Percentiles rank a stretch among this genome's conserved stretches.
Evolutionary conservation across 2,329 filamentous ascomycete genomes (phyloP).

Genomic region (Chaetomium olivaceum): DNA sequence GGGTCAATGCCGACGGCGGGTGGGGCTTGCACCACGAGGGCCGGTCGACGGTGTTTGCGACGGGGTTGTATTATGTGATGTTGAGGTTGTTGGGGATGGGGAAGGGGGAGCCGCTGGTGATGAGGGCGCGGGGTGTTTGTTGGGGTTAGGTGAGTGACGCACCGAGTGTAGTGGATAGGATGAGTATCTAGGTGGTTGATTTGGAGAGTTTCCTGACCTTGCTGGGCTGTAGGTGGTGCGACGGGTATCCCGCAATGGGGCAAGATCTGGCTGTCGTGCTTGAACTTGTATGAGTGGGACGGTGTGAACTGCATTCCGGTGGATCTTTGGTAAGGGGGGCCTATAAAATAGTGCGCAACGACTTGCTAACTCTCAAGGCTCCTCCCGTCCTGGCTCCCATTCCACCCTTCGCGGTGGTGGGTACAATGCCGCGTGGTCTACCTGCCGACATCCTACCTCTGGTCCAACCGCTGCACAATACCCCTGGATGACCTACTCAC

Average conservation of each 20-base stretch:
- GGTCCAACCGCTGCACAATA: not conserved
- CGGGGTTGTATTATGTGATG: slow-evolving; percentile 1
- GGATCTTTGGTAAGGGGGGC: not conserved
- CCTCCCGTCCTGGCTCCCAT: not conserved
- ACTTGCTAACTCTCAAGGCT: not conserved
- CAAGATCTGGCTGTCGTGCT: not conserved
- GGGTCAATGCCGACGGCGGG: not conserved
- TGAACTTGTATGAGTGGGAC: not conserved
- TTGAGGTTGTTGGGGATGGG: not conserved
- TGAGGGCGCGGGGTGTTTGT: not conserved
- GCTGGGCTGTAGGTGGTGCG: too few species aligned
- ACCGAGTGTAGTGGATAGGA: too few species aligned
- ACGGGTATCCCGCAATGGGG: not conserved
- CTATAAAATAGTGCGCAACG: not conserved
- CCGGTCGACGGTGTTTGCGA: slow-evolving; percentile 1
- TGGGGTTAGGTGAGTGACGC: too few species aligned
- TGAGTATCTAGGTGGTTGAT: too few species aligned
- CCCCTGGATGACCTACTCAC: not conserved
- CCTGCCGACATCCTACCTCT: not conserved
- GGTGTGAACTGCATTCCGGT: not conserved
- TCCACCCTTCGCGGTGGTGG: slow-evolving; percentile 6
- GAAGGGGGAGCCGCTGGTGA: not conserved
- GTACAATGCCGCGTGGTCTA: slow-evolving; percentile 7
- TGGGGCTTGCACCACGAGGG: slow-evolving; percentile 2
- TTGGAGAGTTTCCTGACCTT: too few species aligned